phyloP scores from a whole-genome alignment of 2,329 filamentous ascomycete species.

The Aspergillus tubingensis region DNA sequence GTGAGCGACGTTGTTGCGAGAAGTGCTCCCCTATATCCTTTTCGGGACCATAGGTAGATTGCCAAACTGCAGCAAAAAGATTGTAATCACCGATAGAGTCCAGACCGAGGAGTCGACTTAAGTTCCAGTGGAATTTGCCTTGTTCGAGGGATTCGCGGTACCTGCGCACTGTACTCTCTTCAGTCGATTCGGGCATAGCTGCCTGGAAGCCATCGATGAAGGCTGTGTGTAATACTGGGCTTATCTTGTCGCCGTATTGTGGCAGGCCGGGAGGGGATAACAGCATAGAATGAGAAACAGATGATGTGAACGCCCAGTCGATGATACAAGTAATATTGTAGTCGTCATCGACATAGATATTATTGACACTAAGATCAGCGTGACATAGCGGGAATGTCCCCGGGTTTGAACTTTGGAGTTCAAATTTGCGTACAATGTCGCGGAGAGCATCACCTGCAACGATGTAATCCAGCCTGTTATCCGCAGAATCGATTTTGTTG shows the following conservation, averaged over 20 bases:
- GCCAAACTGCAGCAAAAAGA: conserved; percentile 22
- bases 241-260: conserved; percentile 23
- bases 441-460: conserved; percentile 22
- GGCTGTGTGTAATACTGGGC: conserved; percentile 1
- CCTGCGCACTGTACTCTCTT: conserved; percentile 4
- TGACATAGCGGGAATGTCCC: conserved; percentile 25
- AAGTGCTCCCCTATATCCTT: conserved; percentile 13
- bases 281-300: conserved; percentile 23
- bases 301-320: conserved; percentile 31
- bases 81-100: conserved; percentile 22
- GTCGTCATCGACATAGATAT: conserved; percentile 39
- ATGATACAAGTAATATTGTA: conserved; percentile 38
- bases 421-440: conserved; percentile 16
- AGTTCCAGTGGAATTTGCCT: conserved; percentile 15
- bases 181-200: not conserved
- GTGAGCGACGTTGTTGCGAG: conserved; percentile 9
- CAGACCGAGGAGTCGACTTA: conserved; percentile 24
- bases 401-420: not conserved
- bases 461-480: conserved; percentile 30
- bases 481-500: conserved; percentile 23
- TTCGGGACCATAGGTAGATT: not conserved
- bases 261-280: conserved; percentile 25
- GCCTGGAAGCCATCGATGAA: conserved; percentile 16
- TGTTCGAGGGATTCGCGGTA: conserved; percentile 18
- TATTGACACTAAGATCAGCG: conserved; percentile 44